Base-by-base conservation (phyloP, 371 early-diverging fungal genomes). In the Polyrhizophydium stewartii region DNA sequence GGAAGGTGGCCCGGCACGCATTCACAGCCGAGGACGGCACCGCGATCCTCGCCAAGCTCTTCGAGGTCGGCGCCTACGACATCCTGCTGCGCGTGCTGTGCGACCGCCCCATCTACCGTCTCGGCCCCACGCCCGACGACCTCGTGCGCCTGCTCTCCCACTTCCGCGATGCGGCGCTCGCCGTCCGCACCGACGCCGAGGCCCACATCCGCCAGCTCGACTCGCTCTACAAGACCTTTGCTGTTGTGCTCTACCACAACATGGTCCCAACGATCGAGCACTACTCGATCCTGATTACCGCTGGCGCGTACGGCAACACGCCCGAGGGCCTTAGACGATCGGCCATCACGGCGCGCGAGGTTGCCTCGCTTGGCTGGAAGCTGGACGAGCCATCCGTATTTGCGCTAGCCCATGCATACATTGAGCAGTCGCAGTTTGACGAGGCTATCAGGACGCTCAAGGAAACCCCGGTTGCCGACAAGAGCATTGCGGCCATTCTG, bases 171-270 rank as follows among this genome's bases (percentile, higher is more conserved):
- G 46, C 50, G n/a, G 56, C 60, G 10, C 22, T 61, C 25, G 32
- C 38, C 16, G 37, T 55, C 19, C 50, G 10, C 25, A 31, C 27
- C 21, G 31, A 27, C n/a, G 58, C 25, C 12, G 13, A 21, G 5
- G 62, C 58, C 25, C 49, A 38, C 31, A 43, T 66, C 16, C 62
- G 27, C 24, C 40, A 27, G 2, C 61, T 73, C 56, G 70, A 73
- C 43, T 62, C 67, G 33, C 45, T 73, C 35, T 70, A 73, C 74
- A 73, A 70, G 61, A 32, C 63, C 13, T 77, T 77, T 63, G 71
- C 70, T 27, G 62, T 77, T 1, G 52, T 67, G 12, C 55, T 77
- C 30, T 66, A 69, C 37, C 40, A 62, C 27, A 60, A 72, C 40
- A 62, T 67, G 13, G 57, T 65, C 2, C 74, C 74, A 0, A 52